Percentiles rank a stretch among this genome's conserved stretches.
Conservation (phyloP, 768 basidiomycete genomes). For the Plicaturopsis crispa region DNA sequence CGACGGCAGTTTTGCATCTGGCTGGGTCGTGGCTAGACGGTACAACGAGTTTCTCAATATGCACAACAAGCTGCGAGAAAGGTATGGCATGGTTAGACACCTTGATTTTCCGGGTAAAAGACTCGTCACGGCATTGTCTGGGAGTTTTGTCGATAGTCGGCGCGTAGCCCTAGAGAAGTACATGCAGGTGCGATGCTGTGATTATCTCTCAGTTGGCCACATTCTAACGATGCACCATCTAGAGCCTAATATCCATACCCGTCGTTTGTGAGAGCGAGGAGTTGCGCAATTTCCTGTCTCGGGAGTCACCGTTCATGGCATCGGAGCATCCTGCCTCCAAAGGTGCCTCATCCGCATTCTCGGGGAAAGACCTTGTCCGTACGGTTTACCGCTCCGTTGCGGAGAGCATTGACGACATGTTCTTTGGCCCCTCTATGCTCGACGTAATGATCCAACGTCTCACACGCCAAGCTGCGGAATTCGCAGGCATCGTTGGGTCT, state of each 20-base stretch:
- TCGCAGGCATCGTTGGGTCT: conserved; percentile 76
- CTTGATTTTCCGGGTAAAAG: conserved; percentile 92
- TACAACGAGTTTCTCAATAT: conserved; percentile 94
- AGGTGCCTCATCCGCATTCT: conserved; percentile 42
- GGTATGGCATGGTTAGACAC: conserved; percentile 53
- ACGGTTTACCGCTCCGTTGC: conserved; percentile 88
- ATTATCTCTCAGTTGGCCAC: conserved; percentile 3
- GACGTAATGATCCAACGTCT: conserved; percentile 92
- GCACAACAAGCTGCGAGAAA: conserved; percentile 80
- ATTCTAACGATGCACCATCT: conserved; percentile 3
- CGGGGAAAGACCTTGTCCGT: conserved; percentile 72
- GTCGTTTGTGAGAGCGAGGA: conserved; percentile 77
- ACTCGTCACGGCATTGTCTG: conserved; percentile 81
- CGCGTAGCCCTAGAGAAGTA: conserved; percentile 81
- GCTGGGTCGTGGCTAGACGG: conserved; percentile 89
- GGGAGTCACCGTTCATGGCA: conserved; percentile 77
- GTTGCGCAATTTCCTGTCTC: conserved; percentile 78
- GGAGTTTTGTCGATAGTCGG: conserved; percentile 81
- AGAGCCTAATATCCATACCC: conserved; percentile 72
- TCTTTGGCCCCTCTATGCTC: conserved; percentile 93
- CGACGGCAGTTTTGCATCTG: conserved; percentile 73
- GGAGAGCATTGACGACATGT: conserved; percentile 94
- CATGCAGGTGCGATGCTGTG: conserved; percentile 63
- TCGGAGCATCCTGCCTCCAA: conserved; percentile 29
- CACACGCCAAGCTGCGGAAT: conserved; percentile 83